phyloP scores from a whole-genome alignment of 1,284 basidiomycete genomes.

The Fomitopsis schrenkii region DNA sequence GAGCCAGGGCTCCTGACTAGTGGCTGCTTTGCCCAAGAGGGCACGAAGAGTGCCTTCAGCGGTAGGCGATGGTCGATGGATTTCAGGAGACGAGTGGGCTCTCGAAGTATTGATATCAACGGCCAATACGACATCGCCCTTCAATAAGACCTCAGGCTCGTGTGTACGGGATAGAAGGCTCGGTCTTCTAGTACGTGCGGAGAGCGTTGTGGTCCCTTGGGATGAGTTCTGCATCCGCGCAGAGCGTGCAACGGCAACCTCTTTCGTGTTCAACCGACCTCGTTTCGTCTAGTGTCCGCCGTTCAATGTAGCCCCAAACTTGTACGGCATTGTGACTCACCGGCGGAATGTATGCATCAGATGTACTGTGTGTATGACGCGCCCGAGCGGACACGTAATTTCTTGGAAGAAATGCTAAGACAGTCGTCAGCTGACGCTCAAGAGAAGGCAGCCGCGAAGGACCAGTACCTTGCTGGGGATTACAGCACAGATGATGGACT shows the following conservation, averaged over 20 bases:
- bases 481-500: slow-evolving; percentile 19
- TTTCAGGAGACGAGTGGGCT: slow-evolving; percentile 6
- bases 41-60: not conserved
- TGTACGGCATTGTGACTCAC: not conserved
- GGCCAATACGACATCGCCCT: slow-evolving; percentile 14
- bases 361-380: not conserved
- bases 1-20: not conserved
- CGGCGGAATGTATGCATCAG: not conserved
- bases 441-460: not conserved
- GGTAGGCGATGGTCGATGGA: not conserved
- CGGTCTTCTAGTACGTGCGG: not conserved
- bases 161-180: not conserved
- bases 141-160: not conserved
- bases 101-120: slow-evolving; percentile 13
- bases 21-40: not conserved
- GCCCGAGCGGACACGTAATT: not conserved
- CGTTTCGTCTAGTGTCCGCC: not conserved
- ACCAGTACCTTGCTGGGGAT: slow-evolving; percentile 19
- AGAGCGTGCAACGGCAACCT: not conserved
- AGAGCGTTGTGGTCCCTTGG: not conserved
- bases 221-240: not conserved
- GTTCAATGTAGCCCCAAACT: not conserved
- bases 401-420: not conserved
- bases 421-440: not conserved
- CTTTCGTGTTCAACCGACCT: not conserved